Percentiles rank a stretch among this genome's conserved stretches.
These are phyloP conservation scores for Xylaria sp. DNA, from an alignment of 2,329 filamentous ascomycete species.

Conservation along the genomic window DNA sequence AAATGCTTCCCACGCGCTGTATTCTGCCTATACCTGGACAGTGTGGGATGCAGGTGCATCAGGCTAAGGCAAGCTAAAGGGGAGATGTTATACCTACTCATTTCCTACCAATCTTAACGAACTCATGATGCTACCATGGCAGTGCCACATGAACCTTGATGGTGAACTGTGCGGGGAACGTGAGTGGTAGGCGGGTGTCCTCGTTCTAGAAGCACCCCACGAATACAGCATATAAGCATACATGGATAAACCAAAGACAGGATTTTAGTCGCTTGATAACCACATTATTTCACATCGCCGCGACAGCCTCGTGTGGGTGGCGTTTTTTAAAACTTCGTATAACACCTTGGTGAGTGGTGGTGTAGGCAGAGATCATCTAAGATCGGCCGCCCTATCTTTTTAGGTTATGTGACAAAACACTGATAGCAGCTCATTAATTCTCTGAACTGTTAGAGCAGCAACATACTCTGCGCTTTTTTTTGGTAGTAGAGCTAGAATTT, in stretches of 20 bases:
- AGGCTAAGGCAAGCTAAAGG: conserved; percentile 27
- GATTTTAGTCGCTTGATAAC: conserved; percentile 12
- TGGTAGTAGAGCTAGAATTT: neutral
- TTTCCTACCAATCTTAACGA: conserved; percentile 19
- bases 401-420: conserved; percentile 8
- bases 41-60: conserved; percentile 30
- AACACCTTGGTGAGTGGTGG: neutral
- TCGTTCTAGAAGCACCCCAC: conserved; percentile 29
- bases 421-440: conserved; percentile 1
- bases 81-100: conserved; percentile 16
- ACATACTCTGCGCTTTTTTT: neutral
- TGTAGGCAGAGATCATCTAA: conserved; percentile 14
- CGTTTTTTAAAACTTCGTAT: conserved; percentile 19
- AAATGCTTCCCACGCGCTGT: conserved; percentile 9
- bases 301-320: conserved; percentile 26
- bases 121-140: conserved; percentile 26
- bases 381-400: conserved; percentile 18
- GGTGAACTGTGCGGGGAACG: conserved; percentile 29
- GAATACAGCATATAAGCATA: conserved; percentile 8
- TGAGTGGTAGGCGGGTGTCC: conserved; percentile 12
- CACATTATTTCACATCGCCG: conserved; percentile 20
- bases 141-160: conserved; percentile 27
- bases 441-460: conserved; percentile 1
- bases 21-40: conserved; percentile 21
- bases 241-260: neutral